Base-by-base conservation (phyloP, 352 stramenopile genomes). In the Peronospora farinosa region DNA sequence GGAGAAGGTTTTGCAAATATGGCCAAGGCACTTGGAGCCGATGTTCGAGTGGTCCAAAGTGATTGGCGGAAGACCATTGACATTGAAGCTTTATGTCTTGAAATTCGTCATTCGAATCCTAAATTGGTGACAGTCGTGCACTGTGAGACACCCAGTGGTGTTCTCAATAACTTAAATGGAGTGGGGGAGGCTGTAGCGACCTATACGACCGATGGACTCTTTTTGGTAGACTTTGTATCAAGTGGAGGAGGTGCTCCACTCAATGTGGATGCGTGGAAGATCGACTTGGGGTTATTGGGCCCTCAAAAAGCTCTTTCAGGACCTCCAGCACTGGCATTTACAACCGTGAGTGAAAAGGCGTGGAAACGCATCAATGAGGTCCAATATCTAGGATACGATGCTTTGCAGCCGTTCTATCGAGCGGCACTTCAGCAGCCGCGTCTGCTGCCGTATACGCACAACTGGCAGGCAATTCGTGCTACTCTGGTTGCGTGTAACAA, bases 181-280 rank as follows among this genome's bases (percentile, higher is more conserved):
- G 65, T 82, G 10, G 71, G 71, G n/a, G 59, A 69, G 9, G 52
- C 54, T 1, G 54, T 82, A 32, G 63, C 56, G 2, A 53, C 66
- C 9, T 47, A 78, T 41, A 78, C 71, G 21, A 74, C 67, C 10
- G 65, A 76, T 51, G 65, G 71, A 17, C 63, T 82, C 15, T 74
- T 82, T 41, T 52, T 82, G 11, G 71, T 82, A 25, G 71, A 77
- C 41, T 78, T 82, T 47, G 71, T 82, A 19, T 82, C 68, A 21
- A 82, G 71, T 47, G 67, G 65, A 0, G 55, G 65, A 31, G 65
- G 68, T 17, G 63, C 64, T 7, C 52, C 66, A 7, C 55, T 77
- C 2, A 48, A 74, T 49, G 68, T 78, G 23, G 60, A 74, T 40
- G 54, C 40, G 17, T 61, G 65, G 52, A 44, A 65, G 40, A 82